Evolutionary conservation across 257 asterid species (phyloP), one percentile per base, ranked within the genome.

Genomic region (Rauvolfia tetraphylla): DNA sequence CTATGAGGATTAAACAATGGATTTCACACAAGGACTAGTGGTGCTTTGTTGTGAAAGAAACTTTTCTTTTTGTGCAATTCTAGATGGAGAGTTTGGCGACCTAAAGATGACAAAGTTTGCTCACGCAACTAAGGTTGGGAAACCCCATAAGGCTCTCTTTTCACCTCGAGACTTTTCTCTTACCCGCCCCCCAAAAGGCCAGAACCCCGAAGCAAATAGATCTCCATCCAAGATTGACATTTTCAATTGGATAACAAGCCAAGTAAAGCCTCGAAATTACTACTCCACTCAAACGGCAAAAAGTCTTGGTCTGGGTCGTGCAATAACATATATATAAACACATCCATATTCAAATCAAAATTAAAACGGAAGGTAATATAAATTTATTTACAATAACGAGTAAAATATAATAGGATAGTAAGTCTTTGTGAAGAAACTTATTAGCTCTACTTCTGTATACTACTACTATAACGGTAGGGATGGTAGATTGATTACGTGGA

Each of bases 21-120:
- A 62, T n/a, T 31, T 13, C 23, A 27, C 12, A 17, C 3, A 9
- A 11, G 25, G 31, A 39, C 9, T 57, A 25, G 41, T n/a, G 57
- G 14, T 54, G 51, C 58, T 83, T 80, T 86, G 73, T 53, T 76
- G 79, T 69, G 78, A 78, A 71, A 75, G 75, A 75, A 59, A 76
- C 65, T 58, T 15, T 81, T 57, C 29, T 71, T 4, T 63, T 33
- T 72, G 81, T 36, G 75, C 33, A 58, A 25, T 58, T 58, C 66
- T 8, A 25, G n/a, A 27, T 63, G n/a, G 29, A 44, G 42, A 38
- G 83, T 74, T 83, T 83, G 85, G 89, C 87, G 78, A 83, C 89
- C 90, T 73, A 84, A 84, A 81, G 81, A 83, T 79, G 87, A 86
- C 92, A 84, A 81, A 79, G 73, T 81, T 79, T 84, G 70, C 76